Conservation (phyloP, 306 rosid species). For the Hippophae rhamnoides region DNA sequence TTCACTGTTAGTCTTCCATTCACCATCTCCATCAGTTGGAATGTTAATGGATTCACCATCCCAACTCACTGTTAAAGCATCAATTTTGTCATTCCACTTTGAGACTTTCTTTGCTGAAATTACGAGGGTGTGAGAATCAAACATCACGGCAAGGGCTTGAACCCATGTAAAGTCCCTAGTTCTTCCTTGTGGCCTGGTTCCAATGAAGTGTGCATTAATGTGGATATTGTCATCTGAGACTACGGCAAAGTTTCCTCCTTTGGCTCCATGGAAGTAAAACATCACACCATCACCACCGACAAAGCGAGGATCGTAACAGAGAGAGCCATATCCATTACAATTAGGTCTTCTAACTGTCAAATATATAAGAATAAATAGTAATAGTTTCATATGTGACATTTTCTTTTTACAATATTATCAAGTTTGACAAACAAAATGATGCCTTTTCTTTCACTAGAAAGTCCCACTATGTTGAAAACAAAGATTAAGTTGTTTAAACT, state of each 20-base stretch:
- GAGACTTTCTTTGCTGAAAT: slow-evolving; percentile 54
- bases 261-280: slow-evolving; percentile 82
- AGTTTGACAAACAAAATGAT: neutral
- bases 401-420: neutral
- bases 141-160: slow-evolving; percentile 57
- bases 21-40: slow-evolving; percentile 45
- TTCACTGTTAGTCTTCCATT: slow-evolving; percentile 40
- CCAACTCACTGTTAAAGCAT: slow-evolving; percentile 51
- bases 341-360: slow-evolving; percentile 51
- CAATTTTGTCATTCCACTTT: slow-evolving; percentile 48
- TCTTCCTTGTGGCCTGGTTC: slow-evolving; percentile 60
- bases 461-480: neutral
- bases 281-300: slow-evolving; percentile 77
- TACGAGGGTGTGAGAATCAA: slow-evolving; percentile 59
- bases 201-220: slow-evolving; percentile 69
- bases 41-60: slow-evolving; percentile 33
- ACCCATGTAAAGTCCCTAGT: slow-evolving; percentile 83
- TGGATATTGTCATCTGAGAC: slow-evolving; percentile 57
- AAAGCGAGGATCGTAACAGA: slow-evolving; percentile 75
- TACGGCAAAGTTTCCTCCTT: slow-evolving; percentile 59
- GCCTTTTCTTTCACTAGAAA: neutral
- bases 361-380: neutral
- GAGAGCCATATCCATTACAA: slow-evolving; percentile 65
- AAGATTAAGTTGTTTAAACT: neutral
- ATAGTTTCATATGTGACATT: neutral